Evolutionary conservation across 805 yeast species (phyloP).

Genomic region (Dipodascopsis tothii): DNA sequence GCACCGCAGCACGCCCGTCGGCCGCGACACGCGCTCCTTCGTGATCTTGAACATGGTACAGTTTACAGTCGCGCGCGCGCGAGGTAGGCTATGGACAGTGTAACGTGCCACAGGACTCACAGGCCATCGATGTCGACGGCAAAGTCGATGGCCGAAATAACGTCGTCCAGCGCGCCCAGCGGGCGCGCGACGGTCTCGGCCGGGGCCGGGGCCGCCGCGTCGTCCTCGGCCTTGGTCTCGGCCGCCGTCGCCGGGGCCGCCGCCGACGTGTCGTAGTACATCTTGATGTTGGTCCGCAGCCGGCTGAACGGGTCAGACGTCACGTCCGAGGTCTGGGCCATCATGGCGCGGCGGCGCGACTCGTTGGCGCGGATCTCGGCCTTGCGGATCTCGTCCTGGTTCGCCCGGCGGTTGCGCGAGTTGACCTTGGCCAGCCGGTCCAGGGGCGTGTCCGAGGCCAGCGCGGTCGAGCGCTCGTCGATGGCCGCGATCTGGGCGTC

Average conservation of each 20-base stretch:
- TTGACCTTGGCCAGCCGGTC: slow-evolving; percentile 62
- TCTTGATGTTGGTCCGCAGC: slow-evolving; percentile 76
- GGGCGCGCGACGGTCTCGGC: slow-evolving; percentile 31
- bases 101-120: too few relatives aligned
- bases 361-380: slow-evolving; percentile 67
- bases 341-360: slow-evolving; percentile 35
- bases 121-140: slow-evolving; percentile 33
- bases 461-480: slow-evolving; percentile 16
- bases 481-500: slow-evolving; percentile 30
- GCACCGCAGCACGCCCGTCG: too few relatives aligned
- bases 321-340: slow-evolving; percentile 21
- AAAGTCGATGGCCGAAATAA: slow-evolving; percentile 34
- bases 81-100: too few relatives aligned
- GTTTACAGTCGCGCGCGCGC: too few relatives aligned
- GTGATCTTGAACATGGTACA: too few relatives aligned
- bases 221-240: slow-evolving; percentile 51
- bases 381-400: slow-evolving; percentile 64
- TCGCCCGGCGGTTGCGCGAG: slow-evolving; percentile 75
- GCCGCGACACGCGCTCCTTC: too few relatives aligned
- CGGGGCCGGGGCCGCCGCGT: slow-evolving; percentile 41
- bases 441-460: slow-evolving; percentile 17
- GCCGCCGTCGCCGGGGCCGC: slow-evolving; percentile 37
- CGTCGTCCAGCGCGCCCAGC: slow-evolving; percentile 30
- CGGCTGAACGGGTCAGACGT: slow-evolving; percentile 77
- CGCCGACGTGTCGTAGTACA: slow-evolving; percentile 54